Conservation (phyloP, 2,329 filamentous ascomycete genomes). For the Aspergillus quadricinctus region DNA sequence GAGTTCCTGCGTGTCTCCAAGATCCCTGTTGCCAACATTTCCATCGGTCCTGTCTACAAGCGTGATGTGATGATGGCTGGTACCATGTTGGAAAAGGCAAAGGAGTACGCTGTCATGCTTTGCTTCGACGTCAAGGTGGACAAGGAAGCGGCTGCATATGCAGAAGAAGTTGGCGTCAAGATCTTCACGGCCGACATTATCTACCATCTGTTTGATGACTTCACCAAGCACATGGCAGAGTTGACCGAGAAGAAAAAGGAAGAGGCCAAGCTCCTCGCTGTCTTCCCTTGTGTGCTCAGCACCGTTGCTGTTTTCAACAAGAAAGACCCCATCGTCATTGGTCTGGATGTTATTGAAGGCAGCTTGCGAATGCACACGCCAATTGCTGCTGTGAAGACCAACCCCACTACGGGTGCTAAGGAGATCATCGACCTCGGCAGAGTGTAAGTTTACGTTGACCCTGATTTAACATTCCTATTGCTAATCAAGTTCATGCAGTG, state of each 20-base stretch:
- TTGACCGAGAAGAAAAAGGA: constrained; percentile 91
- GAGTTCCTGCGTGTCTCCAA: constrained; percentile 96
- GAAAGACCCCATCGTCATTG: constrained; percentile 88
- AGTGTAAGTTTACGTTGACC: constrained; percentile 65
- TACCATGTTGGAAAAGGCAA: constrained; percentile 92
- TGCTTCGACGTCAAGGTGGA: constrained; percentile 99
- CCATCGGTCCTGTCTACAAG: constrained; percentile 96
- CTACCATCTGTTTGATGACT: constrained; percentile 95
- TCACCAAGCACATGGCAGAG: constrained; percentile 89
- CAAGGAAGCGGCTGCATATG: constrained; percentile 87
- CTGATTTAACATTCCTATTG: constrained; percentile 6
- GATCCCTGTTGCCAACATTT: constrained; percentile 95
- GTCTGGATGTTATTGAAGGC: constrained; percentile 92
- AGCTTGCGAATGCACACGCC: constrained; percentile 82
- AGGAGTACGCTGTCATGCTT: constrained; percentile 97
- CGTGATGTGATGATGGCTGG: constrained; percentile 92
- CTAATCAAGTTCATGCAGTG: constrained; percentile 49
- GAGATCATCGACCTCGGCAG: constrained; percentile 81
- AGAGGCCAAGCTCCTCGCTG: constrained; percentile 88
- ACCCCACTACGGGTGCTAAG: constrained; percentile 72
- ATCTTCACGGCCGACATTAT: constrained; percentile 99
- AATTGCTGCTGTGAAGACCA: constrained; percentile 79
- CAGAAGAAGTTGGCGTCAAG: constrained; percentile 91
- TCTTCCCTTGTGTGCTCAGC: constrained; percentile 90
- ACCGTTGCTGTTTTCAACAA: constrained; percentile 98